A percentile compares a stretch with the other conserved stretches of the same genome.
Conservation (phyloP, 1,284 basidiomycete genomes). For the Schizopora paradoxa region DNA sequence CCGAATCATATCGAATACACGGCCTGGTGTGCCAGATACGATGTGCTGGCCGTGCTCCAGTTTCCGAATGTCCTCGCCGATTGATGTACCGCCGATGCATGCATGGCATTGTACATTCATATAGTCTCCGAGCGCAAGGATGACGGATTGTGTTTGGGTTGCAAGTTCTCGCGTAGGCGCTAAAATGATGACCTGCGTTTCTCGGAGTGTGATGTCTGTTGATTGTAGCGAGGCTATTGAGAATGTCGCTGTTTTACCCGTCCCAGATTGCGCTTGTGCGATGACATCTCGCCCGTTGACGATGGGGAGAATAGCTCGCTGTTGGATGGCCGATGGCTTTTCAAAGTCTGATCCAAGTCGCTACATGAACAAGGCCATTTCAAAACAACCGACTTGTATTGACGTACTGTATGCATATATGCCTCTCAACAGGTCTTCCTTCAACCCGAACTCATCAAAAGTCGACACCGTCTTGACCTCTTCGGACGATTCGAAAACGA, state of each 20-base stretch:
- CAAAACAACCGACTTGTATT: conserved; percentile 3
- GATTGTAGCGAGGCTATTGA: conserved; percentile 92
- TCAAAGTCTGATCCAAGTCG: conserved; percentile 76
- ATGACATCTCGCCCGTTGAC: conserved; percentile 95
- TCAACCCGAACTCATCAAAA: conserved; percentile 91
- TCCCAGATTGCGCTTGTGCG: conserved; percentile 98
- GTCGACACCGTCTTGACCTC: conserved; percentile 82
- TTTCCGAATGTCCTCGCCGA: conserved; percentile 98
- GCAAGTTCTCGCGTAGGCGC: conserved; percentile 94
- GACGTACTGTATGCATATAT: conserved; percentile 97
- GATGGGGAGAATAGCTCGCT: conserved; percentile 95
- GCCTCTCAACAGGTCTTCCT: conserved; percentile 93
- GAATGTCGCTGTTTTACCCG: conserved; percentile 99
- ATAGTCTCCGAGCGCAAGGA: conserved; percentile 96
- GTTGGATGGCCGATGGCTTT: conserved; percentile 98
- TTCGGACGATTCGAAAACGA: conserved; percentile 97
- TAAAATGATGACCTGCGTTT: conserved; percentile 95
- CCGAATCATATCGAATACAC: conserved; percentile 99
- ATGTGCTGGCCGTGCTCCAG: conserved; percentile 98
- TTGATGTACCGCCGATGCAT: conserved; percentile 96
- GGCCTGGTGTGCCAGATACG: conserved; percentile 95
- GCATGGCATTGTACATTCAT: conserved; percentile 99
- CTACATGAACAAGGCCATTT: conserved; percentile 12
- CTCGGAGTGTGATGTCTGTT: conserved; percentile 92
- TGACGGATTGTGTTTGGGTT: conserved; percentile 97